phyloP scores from a whole-genome alignment of 2,329 filamentous ascomycete genomes.

The Fusarium piperis region DNA sequence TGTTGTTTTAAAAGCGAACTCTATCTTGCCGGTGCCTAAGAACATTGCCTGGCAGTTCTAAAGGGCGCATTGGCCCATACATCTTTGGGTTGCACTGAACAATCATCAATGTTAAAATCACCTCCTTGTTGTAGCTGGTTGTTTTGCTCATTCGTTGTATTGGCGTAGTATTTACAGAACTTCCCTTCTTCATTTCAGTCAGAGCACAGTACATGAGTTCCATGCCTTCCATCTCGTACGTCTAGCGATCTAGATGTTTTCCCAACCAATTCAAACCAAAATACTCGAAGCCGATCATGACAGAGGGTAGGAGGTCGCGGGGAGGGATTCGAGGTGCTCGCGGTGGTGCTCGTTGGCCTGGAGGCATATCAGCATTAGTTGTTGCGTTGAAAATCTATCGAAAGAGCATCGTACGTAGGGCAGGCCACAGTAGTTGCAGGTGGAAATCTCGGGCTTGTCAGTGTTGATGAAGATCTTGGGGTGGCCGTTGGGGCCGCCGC shows the following conservation, averaged over 20 bases:
- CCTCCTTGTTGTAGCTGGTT: neutral
- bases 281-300: constrained; percentile 49
- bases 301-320: constrained; percentile 84
- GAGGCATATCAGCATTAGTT: constrained; percentile 8
- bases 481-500: constrained; percentile 89
- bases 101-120: neutral
- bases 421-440: constrained; percentile 91
- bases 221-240: constrained; percentile 8
- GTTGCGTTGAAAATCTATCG: neutral
- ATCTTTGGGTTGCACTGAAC: neutral
- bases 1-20: neutral
- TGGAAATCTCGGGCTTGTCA: constrained; percentile 93
- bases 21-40: neutral
- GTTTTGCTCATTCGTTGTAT: constrained; percentile 35
- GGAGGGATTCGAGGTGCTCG: constrained; percentile 82
- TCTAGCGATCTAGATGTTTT: constrained; percentile 19
- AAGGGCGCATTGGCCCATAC: neutral
- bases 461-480: constrained; percentile 97
- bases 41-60: neutral
- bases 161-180: constrained; percentile 41
- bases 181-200: constrained; percentile 13
- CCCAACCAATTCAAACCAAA: constrained; percentile 20
- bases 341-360: constrained; percentile 93
- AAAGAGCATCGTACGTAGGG: constrained; percentile 78
- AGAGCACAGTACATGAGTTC: constrained; percentile 23